Evolutionary conservation across 352 stramenopile genomes (phyloP).

Genomic region (Globisporangium orthogonon): DNA sequence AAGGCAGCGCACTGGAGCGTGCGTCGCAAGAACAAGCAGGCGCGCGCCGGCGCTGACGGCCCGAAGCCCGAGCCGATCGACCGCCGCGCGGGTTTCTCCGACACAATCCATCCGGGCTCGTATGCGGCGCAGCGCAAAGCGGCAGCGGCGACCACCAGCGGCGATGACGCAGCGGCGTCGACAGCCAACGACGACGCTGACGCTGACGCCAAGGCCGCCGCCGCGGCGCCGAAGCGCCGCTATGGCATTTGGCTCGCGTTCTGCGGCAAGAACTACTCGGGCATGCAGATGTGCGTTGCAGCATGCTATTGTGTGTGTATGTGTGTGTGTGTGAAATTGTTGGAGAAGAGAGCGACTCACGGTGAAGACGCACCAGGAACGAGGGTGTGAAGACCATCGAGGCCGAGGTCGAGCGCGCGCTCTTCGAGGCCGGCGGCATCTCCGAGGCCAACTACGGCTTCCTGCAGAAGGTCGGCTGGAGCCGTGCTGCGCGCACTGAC

Average conservation of each 20-base stretch:
- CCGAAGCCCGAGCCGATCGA: slow-evolving; percentile 25
- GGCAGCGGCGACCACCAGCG: slow-evolving; percentile 6
- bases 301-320: background rate
- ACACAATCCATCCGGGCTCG: slow-evolving; percentile 66
- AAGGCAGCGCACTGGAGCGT: slow-evolving; percentile 62
- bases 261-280: slow-evolving; percentile 86
- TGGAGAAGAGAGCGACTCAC: too few relatives aligned
- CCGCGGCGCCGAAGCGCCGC: slow-evolving; percentile 44
- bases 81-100: slow-evolving; percentile 44
- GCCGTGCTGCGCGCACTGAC: slow-evolving; percentile 83
- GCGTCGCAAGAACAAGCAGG: slow-evolving; percentile 74
- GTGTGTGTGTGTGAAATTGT: too few relatives aligned
- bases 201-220: background rate
- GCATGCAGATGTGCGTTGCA: slow-evolving; percentile 79
- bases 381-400: slow-evolving; percentile 87
- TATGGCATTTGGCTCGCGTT: slow-evolving; percentile 86
- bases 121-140: slow-evolving; percentile 50
- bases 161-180: background rate
- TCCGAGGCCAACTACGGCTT: slow-evolving; percentile 87
- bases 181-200: slow-evolving; percentile 1
- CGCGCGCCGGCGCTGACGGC: slow-evolving; percentile 22
- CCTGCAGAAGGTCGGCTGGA: slow-evolving; percentile 89
- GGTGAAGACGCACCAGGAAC: too few relatives aligned
- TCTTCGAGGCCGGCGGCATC: slow-evolving; percentile 86
- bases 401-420: slow-evolving; percentile 81